Evolutionary conservation across 495 filamentous ascomycete species (phyloP).

Genomic region (Darksidea phi): DNA sequence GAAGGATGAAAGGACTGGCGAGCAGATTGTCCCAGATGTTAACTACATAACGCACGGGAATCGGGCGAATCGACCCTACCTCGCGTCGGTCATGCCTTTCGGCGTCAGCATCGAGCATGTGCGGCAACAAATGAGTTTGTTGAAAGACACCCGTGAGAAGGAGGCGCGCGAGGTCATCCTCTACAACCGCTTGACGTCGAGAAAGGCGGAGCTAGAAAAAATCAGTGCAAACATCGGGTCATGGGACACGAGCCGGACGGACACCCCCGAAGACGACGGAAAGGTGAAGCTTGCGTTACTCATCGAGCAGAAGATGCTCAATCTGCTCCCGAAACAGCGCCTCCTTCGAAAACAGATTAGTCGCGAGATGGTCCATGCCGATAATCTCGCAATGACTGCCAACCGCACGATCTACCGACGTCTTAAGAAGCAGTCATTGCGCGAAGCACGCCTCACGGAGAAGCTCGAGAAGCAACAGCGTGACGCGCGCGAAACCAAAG

Average conservation of each 20-base stretch:
- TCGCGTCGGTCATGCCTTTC: constrained; percentile 82
- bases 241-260: constrained; percentile 74
- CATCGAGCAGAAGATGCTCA: constrained; percentile 88
- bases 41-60: constrained; percentile 74
- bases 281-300: constrained; percentile 82
- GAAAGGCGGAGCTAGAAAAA: constrained; percentile 77
- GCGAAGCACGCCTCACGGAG: constrained; percentile 96
- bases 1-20: constrained; percentile 57
- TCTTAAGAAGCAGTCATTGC: constrained; percentile 92
- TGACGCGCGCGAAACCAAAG: constrained; percentile 85
- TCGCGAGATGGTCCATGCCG: constrained; percentile 84
- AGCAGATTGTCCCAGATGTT: constrained; percentile 57
- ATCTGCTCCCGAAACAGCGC: constrained; percentile 79
- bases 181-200: constrained; percentile 81
- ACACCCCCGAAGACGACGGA: constrained; percentile 70
- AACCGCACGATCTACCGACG: constrained; percentile 85
- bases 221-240: constrained; percentile 77
- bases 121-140: constrained; percentile 47
- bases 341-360: constrained; percentile 80
- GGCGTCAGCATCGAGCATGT: constrained; percentile 73
- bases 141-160: constrained; percentile 38
- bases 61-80: constrained; percentile 68
- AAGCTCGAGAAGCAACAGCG: constrained; percentile 98
- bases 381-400: constrained; percentile 91
- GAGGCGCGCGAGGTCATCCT: constrained; percentile 83